Conservation (phyloP, 1,284 basidiomycete species). For the Melanopsichium pennsylvanicum region DNA sequence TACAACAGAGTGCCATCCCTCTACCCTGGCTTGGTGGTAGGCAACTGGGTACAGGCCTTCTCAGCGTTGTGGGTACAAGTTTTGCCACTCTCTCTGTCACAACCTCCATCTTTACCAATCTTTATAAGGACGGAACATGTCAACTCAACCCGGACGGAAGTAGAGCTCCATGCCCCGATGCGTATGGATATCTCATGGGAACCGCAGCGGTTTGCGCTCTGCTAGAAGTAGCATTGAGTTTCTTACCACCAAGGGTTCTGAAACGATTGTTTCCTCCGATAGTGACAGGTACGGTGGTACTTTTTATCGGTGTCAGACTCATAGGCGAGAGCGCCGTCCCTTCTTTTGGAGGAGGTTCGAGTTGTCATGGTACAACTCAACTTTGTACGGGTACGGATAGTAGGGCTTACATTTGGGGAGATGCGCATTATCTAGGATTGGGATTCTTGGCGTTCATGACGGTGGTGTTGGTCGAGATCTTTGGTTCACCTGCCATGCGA, state of each 20-base stretch:
- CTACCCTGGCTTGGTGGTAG: constrained; percentile 71
- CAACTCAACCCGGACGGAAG: constrained; percentile 74
- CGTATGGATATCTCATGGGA: constrained; percentile 70
- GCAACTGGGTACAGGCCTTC: constrained; percentile 78
- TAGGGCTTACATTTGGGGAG: constrained; percentile 73
- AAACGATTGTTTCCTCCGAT: constrained; percentile 81
- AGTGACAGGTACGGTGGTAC: constrained; percentile 70
- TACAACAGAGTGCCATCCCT: constrained; percentile 77
- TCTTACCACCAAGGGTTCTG: constrained; percentile 72
- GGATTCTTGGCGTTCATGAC: constrained; percentile 82
- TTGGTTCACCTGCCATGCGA: constrained; percentile 80
- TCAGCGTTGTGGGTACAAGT: constrained; percentile 84
- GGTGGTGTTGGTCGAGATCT: constrained; percentile 77
- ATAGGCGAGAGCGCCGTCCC: constrained; percentile 76
- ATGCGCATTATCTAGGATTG: constrained; percentile 81
- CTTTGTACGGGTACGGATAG: constrained; percentile 70
- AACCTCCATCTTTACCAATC: constrained; percentile 72
- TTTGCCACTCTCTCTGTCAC: constrained; percentile 82
- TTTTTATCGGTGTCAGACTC: constrained; percentile 75
- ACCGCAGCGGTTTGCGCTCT: constrained; percentile 81
- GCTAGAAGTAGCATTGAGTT: constrained; percentile 80
- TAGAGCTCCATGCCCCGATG: constrained; percentile 71
- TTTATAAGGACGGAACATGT: constrained; percentile 82
- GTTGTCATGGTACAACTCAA: constrained; percentile 71
- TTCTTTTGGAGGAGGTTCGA: constrained; percentile 81